A percentile compares a stretch with the other conserved stretches of the same genome.
Evolutionary conservation across 306 rosid genomes (phyloP).

Genomic region (Vigna nakashimae): DNA sequence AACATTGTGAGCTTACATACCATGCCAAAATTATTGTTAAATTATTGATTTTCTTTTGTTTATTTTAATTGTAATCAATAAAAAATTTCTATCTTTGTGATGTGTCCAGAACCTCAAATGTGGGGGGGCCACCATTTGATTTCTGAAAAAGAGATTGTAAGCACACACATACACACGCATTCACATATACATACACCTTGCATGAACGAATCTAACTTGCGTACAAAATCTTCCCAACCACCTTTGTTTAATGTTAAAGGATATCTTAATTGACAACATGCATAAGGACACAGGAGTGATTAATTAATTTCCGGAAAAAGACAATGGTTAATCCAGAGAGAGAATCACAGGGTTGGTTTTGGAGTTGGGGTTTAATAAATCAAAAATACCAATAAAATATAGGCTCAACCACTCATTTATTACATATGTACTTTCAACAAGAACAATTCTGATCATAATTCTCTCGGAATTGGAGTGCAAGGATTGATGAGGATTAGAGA

Average conservation of each 20-base stretch:
- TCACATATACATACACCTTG: slow-evolving; percentile 39
- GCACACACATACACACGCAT: not conserved
- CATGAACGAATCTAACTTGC: slow-evolving; percentile 60
- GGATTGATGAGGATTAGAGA: not conserved
- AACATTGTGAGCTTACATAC: slow-evolving; percentile 34
- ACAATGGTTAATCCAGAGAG: slow-evolving; percentile 23
- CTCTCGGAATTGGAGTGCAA: slow-evolving; percentile 5
- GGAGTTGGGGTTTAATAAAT: slow-evolving; percentile 23
- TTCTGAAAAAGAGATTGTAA: not conserved
- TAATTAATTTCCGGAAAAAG: slow-evolving; percentile 14
- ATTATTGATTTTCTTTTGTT: not conserved
- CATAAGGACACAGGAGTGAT: slow-evolving; percentile 29
- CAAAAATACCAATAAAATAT: not conserved
- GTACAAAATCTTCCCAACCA: slow-evolving; percentile 54
- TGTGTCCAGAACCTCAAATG: slow-evolving; percentile 47
- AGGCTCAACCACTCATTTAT: slow-evolving; percentile 36
- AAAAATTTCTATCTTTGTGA: slow-evolving; percentile 7
- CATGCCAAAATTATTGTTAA: slow-evolving; percentile 9
- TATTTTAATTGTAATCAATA: not conserved
- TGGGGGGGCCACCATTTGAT: slow-evolving; percentile 53
- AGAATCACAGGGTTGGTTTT: slow-evolving; percentile 27
- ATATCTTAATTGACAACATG: slow-evolving; percentile 41
- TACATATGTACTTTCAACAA: slow-evolving; percentile 37
- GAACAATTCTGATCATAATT: slow-evolving; percentile 34
- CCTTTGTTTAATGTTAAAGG: slow-evolving; percentile 40